Evolutionary conservation across 73 alveolate genomes (phyloP).

Genomic region (Paramecium tetraurelia): DNA sequence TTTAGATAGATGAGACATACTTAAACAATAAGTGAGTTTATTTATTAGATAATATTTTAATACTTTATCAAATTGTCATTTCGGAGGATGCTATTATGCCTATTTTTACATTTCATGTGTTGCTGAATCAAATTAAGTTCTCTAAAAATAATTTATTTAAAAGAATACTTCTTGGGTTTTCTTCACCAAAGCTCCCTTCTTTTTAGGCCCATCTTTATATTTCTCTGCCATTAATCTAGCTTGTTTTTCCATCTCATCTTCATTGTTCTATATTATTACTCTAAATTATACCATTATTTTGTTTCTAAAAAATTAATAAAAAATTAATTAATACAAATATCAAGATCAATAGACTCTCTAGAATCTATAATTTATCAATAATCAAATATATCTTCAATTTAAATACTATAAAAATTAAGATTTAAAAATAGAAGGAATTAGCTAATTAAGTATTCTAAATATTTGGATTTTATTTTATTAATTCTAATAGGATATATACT

Average conservation of each 20-base stretch:
- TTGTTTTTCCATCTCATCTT: slow-evolving; percentile 21
- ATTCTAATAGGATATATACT: too few species aligned
- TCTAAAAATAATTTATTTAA: background rate
- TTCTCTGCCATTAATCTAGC: slow-evolving; percentile 52
- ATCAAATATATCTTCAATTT: background rate
- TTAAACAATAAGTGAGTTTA: background rate
- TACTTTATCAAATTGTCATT: background rate
- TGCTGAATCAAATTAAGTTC: slow-evolving; percentile 29
- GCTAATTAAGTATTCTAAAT: too few species aligned
- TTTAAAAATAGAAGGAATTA: background rate
- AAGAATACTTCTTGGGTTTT: background rate
- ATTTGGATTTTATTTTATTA: too few species aligned
- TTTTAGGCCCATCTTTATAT: slow-evolving; percentile 37
- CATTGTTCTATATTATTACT: background rate
- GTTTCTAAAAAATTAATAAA: background rate
- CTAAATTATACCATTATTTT: background rate
- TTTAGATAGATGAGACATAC: background rate
- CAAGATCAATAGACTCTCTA: background rate
- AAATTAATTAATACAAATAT: background rate
- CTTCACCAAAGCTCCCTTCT: background rate
- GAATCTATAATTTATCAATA: background rate
- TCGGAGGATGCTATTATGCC: slow-evolving; percentile 12
- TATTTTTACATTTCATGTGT: slow-evolving; percentile 16
- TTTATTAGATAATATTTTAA: background rate
- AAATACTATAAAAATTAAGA: background rate